These are phyloP conservation scores for Aspergillus sclerotialis DNA, from an alignment of 2,329 filamentous ascomycete genomes.

Conservation along the genomic window DNA sequence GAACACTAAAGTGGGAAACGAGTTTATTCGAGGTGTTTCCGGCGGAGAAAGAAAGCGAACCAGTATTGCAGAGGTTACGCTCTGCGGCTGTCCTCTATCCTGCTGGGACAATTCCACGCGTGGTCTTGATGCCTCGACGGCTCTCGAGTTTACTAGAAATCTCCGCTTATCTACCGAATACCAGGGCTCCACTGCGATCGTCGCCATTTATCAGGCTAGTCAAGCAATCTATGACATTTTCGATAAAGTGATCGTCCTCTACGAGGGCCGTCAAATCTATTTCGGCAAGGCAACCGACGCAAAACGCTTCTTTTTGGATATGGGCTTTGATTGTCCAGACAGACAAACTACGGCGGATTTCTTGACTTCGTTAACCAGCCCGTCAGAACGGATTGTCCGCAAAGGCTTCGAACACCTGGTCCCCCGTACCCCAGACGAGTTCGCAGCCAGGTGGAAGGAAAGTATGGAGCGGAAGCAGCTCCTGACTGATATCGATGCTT, in stretches of 20 bases:
- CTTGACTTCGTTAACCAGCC: slow-evolving; percentile 61
- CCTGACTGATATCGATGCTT: slow-evolving; percentile 33
- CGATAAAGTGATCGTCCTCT: slow-evolving; percentile 63
- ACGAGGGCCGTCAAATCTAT: slow-evolving; percentile 69
- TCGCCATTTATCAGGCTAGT: slow-evolving; percentile 48
- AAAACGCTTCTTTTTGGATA: slow-evolving; percentile 57
- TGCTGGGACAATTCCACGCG: slow-evolving; percentile 43
- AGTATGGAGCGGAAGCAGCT: slow-evolving; percentile 40
- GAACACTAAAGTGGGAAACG: slow-evolving; percentile 41
- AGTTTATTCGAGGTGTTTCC: slow-evolving; percentile 53
- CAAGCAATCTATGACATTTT: slow-evolving; percentile 51
- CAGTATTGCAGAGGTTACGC: slow-evolving; percentile 48
- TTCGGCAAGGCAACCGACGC: slow-evolving; percentile 58
- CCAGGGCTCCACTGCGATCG: slow-evolving; percentile 40
- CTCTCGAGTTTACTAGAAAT: slow-evolving; percentile 48
- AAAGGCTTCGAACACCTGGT: slow-evolving; percentile 55
- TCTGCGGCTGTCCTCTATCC: slow-evolving; percentile 40
- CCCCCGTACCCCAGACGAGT: slow-evolving; percentile 63
- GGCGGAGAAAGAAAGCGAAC: slow-evolving; percentile 56
- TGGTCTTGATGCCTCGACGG: slow-evolving; percentile 47
- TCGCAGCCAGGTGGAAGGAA: slow-evolving; percentile 49
- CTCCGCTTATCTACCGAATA: slow-evolving; percentile 43
- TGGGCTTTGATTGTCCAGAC: slow-evolving; percentile 61
- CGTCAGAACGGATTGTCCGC: slow-evolving; percentile 48
- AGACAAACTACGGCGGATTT: slow-evolving; percentile 65